A percentile compares a stretch with the other conserved stretches of the same genome.
Evolutionary conservation across 805 yeast genomes (phyloP).

Genomic region (Hemisphaericaspora nanyangensis): DNA sequence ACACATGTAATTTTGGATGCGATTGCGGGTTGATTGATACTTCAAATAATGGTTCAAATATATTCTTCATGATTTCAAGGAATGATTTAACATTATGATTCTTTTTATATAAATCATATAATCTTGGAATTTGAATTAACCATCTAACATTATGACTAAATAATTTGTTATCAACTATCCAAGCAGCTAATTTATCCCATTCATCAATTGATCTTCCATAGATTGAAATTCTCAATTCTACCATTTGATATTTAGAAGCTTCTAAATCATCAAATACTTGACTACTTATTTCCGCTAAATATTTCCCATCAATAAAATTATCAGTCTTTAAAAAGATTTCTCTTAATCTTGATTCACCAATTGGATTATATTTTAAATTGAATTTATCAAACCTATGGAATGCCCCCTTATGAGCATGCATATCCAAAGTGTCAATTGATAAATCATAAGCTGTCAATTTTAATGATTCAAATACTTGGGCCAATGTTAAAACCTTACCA

Average conservation of each 20-base stretch:
- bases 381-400: slow-evolving; percentile 98
- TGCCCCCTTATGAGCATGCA: slow-evolving; percentile 99
- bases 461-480: slow-evolving; percentile 88
- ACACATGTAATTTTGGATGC: slow-evolving; percentile 88
- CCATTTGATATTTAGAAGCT: slow-evolving; percentile 94
- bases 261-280: slow-evolving; percentile 95
- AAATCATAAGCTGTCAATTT: slow-evolving; percentile 91
- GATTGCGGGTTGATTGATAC: slow-evolving; percentile 79
- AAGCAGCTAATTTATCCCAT: slow-evolving; percentile 92
- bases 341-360: slow-evolving; percentile 95
- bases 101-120: slow-evolving; percentile 84
- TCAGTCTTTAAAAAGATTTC: slow-evolving; percentile 96
- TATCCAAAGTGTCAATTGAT: slow-evolving; percentile 93
- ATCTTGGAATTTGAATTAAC: slow-evolving; percentile 92
- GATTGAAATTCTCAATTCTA: slow-evolving; percentile 90
- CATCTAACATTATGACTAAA: slow-evolving; percentile 94
- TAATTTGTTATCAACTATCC: slow-evolving; percentile 92
- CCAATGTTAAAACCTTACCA: slow-evolving; percentile 78
- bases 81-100: slow-evolving; percentile 66
- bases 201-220: slow-evolving; percentile 88
- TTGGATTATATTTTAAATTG: slow-evolving; percentile 94
- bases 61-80: slow-evolving; percentile 70
- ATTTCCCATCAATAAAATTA: slow-evolving; percentile 82
- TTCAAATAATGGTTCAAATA: slow-evolving; percentile 87
- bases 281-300: slow-evolving; percentile 87